Evolutionary conservation across 192 early-diverging fungal species (phyloP).

Genomic region (Phlyctochytrium planicorne): DNA sequence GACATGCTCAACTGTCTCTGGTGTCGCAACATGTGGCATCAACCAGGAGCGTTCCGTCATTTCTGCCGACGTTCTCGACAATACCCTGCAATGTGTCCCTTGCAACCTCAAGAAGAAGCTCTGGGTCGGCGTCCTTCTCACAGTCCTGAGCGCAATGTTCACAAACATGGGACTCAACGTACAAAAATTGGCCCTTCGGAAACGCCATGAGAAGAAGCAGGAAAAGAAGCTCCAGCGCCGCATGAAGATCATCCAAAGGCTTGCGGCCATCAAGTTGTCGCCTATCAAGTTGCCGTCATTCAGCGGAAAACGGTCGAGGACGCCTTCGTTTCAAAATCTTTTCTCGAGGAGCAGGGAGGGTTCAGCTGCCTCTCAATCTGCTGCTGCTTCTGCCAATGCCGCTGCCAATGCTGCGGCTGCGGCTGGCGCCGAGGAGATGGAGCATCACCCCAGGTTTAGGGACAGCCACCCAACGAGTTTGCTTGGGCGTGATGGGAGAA

Average conservation of each 20-base stretch:
- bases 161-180: constrained; percentile 78
- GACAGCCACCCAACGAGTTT: too few species aligned
- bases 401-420: constrained; percentile 9
- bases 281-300: background rate
- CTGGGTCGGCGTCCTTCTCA: constrained; percentile 76
- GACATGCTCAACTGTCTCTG: constrained; percentile 13
- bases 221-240: constrained; percentile 10
- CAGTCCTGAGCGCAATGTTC: constrained; percentile 62
- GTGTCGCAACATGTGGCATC: constrained; percentile 7
- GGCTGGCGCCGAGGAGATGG: too few species aligned
- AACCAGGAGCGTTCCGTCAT: background rate
- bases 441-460: too few species aligned
- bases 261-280: background rate
- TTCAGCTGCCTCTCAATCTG: background rate
- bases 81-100: too few species aligned
- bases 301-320: background rate
- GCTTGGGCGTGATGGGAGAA: background rate
- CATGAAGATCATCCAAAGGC: constrained; percentile 11
- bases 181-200: constrained; percentile 75
- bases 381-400: background rate
- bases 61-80: too few species aligned
- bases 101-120: constrained; percentile 12
- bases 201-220: constrained; percentile 54
- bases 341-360: background rate
- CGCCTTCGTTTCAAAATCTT: background rate